Conservation (phyloP, 768 basidiomycete species). For the Xerocomellus chrysenteron region DNA sequence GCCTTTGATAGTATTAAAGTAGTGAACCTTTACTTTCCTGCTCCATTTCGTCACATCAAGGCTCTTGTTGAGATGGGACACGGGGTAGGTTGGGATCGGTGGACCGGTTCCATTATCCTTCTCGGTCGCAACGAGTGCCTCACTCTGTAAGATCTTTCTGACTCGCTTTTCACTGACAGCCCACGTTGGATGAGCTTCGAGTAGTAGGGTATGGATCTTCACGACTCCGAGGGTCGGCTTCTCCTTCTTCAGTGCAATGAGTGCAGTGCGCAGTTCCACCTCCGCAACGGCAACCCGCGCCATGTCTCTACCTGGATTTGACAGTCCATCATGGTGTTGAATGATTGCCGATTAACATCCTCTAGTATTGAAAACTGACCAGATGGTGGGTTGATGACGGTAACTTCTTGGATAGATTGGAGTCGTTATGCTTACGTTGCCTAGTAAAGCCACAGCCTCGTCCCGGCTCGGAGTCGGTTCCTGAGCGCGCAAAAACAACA, state of each 20-base stretch:
- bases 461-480: too few relatives aligned
- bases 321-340: background rate
- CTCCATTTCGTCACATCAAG: conserved; percentile 67
- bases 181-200: conserved; percentile 64
- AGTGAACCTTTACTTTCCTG: conserved; percentile 59
- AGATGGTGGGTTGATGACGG: background rate
- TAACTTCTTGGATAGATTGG: background rate
- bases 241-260: conserved; percentile 52
- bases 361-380: background rate
- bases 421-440: too few relatives aligned
- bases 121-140: conserved; percentile 44
- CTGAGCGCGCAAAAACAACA: background rate
- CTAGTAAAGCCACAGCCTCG: too few relatives aligned
- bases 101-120: background rate
- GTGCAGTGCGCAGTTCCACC: conserved; percentile 55
- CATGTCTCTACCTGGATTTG: conserved; percentile 9
- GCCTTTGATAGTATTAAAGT: conserved; percentile 70
- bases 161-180: conserved; percentile 82
- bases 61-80: conserved; percentile 60
- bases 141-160: conserved; percentile 64
- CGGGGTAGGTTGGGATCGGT: conserved; percentile 43
- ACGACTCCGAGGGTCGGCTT: conserved; percentile 67
- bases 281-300: conserved; percentile 38
- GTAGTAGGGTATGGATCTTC: conserved; percentile 67
- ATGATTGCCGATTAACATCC: background rate